These are phyloP conservation scores for Cryptococcus sp. DNA, from an alignment of 1,284 basidiomycete species.

Conservation along the genomic window DNA sequence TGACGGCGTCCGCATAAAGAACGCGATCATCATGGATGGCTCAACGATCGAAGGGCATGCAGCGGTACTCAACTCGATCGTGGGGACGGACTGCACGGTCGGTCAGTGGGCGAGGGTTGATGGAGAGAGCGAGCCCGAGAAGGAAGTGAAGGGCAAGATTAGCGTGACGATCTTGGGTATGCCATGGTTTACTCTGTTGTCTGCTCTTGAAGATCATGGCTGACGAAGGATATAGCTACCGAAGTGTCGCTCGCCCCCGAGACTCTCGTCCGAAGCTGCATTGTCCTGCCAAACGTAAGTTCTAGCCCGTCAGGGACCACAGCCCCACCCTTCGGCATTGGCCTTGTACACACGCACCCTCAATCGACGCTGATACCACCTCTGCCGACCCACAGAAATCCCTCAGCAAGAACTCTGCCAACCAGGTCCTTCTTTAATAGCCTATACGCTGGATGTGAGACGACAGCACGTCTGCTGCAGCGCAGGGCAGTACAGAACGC, in stretches of 20 bases:
- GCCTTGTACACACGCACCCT: too few species aligned
- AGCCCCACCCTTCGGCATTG: too few species aligned
- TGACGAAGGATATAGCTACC: conserved; percentile 34
- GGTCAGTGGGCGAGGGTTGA: conserved; percentile 55
- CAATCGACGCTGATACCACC: not conserved
- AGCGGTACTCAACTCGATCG: conserved; percentile 53
- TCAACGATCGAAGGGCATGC: conserved; percentile 51
- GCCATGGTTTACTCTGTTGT: conserved; percentile 6
- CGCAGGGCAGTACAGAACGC: too few species aligned
- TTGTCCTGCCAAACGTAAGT: conserved; percentile 53
- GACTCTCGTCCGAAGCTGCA: conserved; percentile 49
- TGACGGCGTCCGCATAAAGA: conserved; percentile 52
- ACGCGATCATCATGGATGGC: conserved; percentile 54
- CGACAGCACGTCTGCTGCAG: too few species aligned
- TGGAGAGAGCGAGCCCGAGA: conserved; percentile 48
- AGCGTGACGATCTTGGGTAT: conserved; percentile 52
- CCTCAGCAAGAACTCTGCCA: conserved; percentile 48
- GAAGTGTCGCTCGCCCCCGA: conserved; percentile 52
- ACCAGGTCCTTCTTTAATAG: conserved; percentile 52
- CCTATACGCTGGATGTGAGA: not conserved
- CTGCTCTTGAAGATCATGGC: not conserved
- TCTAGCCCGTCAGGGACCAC: not conserved
- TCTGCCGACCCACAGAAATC: conserved; percentile 42
- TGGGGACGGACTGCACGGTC: conserved; percentile 47
- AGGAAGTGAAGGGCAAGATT: conserved; percentile 50